phyloP scores from a whole-genome alignment of 2,329 filamentous ascomycete species.

The Exophiala calicioides region DNA sequence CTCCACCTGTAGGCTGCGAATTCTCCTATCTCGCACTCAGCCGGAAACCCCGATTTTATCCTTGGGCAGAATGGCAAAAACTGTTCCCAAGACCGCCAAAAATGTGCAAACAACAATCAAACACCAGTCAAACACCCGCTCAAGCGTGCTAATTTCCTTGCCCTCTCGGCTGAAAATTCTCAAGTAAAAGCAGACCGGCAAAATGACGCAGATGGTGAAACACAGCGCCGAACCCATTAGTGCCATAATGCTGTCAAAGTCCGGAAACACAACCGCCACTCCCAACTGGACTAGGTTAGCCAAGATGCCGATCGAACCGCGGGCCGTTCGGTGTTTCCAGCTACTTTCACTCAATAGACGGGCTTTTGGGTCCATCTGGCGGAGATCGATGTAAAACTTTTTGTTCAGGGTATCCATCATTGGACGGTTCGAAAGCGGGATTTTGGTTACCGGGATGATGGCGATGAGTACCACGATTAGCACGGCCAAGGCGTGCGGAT shows the following conservation, averaged over 20 bases:
- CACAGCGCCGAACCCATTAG: constrained; percentile 87
- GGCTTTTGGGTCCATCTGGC: constrained; percentile 38
- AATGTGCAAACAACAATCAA: constrained; percentile 69
- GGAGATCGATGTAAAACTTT: constrained; percentile 69
- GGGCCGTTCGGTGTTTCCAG: constrained; percentile 60
- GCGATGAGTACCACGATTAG: constrained; percentile 83
- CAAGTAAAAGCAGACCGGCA: constrained; percentile 85
- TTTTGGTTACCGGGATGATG: constrained; percentile 92
- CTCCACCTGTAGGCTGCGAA: not conserved
- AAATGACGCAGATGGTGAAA: constrained; percentile 90
- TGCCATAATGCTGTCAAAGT: constrained; percentile 87
- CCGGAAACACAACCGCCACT: constrained; percentile 72
- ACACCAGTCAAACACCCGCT: constrained; percentile 67
- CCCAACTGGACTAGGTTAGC: constrained; percentile 71
- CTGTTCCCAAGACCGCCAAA: constrained; percentile 74
- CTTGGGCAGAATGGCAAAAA: constrained; percentile 86
- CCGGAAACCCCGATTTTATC: constrained; percentile 59
- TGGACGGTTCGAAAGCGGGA: constrained; percentile 81
- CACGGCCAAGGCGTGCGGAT: constrained; percentile 71
- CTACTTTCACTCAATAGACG: constrained; percentile 41
- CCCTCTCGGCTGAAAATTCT: constrained; percentile 80
- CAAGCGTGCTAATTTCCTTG: constrained; percentile 63
- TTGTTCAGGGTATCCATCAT: constrained; percentile 85
- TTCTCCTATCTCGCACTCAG: not conserved
- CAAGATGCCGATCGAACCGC: constrained; percentile 63